Base-by-base conservation (phyloP, 306 rosid species). In the Prunus armeniaca region DNA sequence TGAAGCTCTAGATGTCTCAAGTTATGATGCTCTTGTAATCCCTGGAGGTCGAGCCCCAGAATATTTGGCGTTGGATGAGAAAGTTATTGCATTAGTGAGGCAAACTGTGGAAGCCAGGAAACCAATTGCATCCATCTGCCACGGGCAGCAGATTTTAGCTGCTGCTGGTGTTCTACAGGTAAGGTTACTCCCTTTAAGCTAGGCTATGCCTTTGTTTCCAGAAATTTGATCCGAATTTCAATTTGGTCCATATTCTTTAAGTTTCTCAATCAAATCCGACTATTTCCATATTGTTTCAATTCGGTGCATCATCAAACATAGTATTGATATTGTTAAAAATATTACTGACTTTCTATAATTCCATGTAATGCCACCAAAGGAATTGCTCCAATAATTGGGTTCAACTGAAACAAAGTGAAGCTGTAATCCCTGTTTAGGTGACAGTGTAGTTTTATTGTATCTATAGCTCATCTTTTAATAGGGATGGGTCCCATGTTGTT, bases 121-220 rank as follows among this genome's bases (percentile, higher is more conserved):
- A 70, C 87, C 90, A 38, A 85, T 87, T 82, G 88, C 90, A 43
- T 84, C 90, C 60, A 84, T 87, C 81, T 84, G 88, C 70, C 90
- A 88, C 34, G 96, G 96, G 27, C 97, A 92, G 75, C 89, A 87
- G 81, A 83, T 95, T 83, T 87, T 95, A 81, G 86, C 96, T 65
- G 96, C 97, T 57, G 96, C 96, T 54, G 88, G 78, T 76, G 91
- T 90, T 80, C 93, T 95, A 52, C 83, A 92, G 97, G 96, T 92
- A 88, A 25, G 52, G 43, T 63, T 70, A 38, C 12, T 20, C 4
- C 51, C 18, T 1, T 28, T n/a, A 0, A 9, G 17, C 9, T 3
- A 13, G 50, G 24, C 13, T 3, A 43, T 8, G 54, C 65, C 28
- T 32, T 54, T 71, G 75, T 52, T 71, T 71, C 12, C 64, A 6